Percentiles rank a stretch among this genome's conserved stretches.
phyloP scores from a whole-genome alignment of 345 rosid species.

The Hibiscus trionum region DNA sequence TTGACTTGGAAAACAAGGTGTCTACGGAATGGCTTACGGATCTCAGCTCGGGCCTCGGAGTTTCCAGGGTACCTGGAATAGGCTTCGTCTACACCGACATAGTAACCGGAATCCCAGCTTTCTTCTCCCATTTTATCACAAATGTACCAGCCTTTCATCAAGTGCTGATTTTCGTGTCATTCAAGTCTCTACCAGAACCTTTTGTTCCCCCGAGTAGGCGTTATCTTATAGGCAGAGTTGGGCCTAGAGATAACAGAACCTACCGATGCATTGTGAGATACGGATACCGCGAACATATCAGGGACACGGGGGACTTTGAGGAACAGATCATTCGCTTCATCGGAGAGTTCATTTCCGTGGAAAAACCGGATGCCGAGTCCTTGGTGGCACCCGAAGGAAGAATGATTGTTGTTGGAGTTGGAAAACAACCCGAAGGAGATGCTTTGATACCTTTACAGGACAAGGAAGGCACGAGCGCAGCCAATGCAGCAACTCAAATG shows the following conservation, averaged over 20 bases:
- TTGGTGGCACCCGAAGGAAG: conserved; percentile 25
- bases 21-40: conserved; percentile 48
- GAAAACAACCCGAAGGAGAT: conserved; percentile 20
- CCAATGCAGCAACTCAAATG: not conserved
- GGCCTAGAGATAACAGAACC: conserved; percentile 31
- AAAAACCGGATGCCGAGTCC: conserved; percentile 35
- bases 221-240: conserved; percentile 47
- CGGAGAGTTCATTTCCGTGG: conserved; percentile 47
- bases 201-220: conserved; percentile 26
- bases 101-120: conserved; percentile 47
- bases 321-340: conserved; percentile 42
- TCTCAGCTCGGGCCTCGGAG: conserved; percentile 39
- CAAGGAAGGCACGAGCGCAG: not conserved
- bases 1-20: conserved; percentile 49
- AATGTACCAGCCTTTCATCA: conserved; percentile 62
- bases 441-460: conserved; percentile 25
- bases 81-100: conserved; percentile 47
- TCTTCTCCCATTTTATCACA: conserved; percentile 51
- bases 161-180: conserved; percentile 52
- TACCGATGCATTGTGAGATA: conserved; percentile 50
- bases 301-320: conserved; percentile 48
- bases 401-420: conserved; percentile 35
- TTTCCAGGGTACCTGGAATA: conserved; percentile 57
- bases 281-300: conserved; percentile 42
- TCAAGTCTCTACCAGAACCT: conserved; percentile 51